These are phyloP conservation scores for Pestalotiopsis sp. DNA, from an alignment of 2,329 filamentous ascomycete genomes.

Conservation along the genomic window DNA sequence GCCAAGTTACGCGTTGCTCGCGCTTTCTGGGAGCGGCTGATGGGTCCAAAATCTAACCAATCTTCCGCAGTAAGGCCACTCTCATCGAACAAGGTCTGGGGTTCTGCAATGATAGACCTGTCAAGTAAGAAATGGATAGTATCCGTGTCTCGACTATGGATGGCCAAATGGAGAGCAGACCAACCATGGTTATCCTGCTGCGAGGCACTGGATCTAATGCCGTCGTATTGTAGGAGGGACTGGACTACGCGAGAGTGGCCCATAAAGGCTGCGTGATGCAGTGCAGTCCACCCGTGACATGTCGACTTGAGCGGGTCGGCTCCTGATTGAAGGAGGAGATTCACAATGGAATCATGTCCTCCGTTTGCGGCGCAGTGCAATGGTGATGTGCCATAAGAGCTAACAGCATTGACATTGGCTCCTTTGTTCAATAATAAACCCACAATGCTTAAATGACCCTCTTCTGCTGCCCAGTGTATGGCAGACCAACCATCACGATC, in stretches of 20 bases:
- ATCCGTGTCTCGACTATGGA: constrained; percentile 23
- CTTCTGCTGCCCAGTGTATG: background rate
- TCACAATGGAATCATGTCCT: background rate
- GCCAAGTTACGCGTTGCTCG: no score
- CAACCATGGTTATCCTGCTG: constrained; percentile 27
- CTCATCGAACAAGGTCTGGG: no score
- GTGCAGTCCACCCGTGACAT: constrained; percentile 20
- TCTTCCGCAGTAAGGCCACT: no score
- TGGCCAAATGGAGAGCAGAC: constrained; percentile 27
- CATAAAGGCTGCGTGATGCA: constrained; percentile 25
- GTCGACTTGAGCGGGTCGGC: background rate
- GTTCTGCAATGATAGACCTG: constrained; percentile 16
- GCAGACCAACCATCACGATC: background rate
- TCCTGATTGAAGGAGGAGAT: background rate
- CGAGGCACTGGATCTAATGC: constrained; percentile 20
- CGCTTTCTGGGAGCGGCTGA: no score
- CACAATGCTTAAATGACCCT: no score
- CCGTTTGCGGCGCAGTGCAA: background rate
- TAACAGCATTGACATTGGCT: no score
- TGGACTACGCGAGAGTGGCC: constrained; percentile 24
- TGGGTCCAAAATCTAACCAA: no score
- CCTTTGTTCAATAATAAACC: no score
- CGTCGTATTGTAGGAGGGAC: constrained; percentile 23
- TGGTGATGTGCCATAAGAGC: background rate
- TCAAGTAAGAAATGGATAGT: constrained; percentile 21